These are phyloP conservation scores for Castanea sativa DNA, from an alignment of 306 rosid species.

Conservation along the genomic window DNA sequence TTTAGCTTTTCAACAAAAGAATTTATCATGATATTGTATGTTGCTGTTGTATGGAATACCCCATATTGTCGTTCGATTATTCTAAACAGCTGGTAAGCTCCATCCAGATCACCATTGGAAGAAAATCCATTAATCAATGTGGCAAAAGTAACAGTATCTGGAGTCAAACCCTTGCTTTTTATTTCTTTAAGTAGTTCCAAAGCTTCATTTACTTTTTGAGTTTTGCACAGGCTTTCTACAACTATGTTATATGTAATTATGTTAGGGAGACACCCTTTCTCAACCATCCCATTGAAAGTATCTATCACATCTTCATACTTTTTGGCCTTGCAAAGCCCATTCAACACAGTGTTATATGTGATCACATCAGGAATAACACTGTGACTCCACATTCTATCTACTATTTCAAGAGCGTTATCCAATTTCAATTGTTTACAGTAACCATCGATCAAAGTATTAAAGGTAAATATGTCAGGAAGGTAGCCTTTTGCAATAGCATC, in stretches of 20 bases:
- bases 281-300: conserved; percentile 63
- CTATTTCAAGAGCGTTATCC: conserved; percentile 57
- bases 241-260: conserved; percentile 66
- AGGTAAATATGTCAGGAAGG: conserved; percentile 80
- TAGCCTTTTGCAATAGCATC: conserved; percentile 75
- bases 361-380: conserved; percentile 90
- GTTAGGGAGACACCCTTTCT: conserved; percentile 70
- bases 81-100: conserved; percentile 65
- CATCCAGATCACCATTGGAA: conserved; percentile 61
- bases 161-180: conserved; percentile 53
- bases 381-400: conserved; percentile 68
- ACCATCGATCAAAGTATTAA: conserved; percentile 85
- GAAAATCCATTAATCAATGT: conserved; percentile 70
- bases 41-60: conserved; percentile 60
- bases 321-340: conserved; percentile 86
- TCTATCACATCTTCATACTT: conserved; percentile 61
- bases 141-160: conserved; percentile 66
- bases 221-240: conserved; percentile 80
- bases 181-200: conserved; percentile 60
- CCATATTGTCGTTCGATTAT: conserved; percentile 40
- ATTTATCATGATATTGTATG: conserved; percentile 64
- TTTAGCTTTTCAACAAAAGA: conserved; percentile 70
- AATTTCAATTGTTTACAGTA: conserved; percentile 69
- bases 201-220: conserved; percentile 59
- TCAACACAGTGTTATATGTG: conserved; percentile 73